Conservation (phyloP, 768 basidiomycete genomes). For the Collybia mongolica region DNA sequence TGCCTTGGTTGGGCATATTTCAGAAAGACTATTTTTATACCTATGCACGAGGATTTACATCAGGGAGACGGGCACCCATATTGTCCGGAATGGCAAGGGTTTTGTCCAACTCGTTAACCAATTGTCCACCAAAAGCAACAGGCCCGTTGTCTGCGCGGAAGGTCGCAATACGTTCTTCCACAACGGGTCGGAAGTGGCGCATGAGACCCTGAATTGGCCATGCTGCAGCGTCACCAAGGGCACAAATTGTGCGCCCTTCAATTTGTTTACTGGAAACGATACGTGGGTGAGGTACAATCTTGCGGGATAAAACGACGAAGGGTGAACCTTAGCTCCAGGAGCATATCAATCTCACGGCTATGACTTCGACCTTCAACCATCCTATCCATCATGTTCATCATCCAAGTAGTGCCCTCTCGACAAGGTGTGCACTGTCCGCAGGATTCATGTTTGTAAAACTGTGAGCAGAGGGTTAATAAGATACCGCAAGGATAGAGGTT, state of each 20-base stretch:
- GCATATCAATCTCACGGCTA: slow-evolving; percentile 95
- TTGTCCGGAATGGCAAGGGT: slow-evolving; percentile 74
- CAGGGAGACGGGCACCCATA: slow-evolving; percentile 53
- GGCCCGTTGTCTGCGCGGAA: slow-evolving; percentile 76
- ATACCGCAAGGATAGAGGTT: not conserved
- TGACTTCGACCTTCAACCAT: slow-evolving; percentile 92
- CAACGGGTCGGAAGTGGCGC: slow-evolving; percentile 95
- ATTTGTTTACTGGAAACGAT: slow-evolving; percentile 76
- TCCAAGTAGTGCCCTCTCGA: slow-evolving; percentile 95
- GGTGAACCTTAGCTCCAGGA: slow-evolving; percentile 87
- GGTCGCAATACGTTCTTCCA: slow-evolving; percentile 81
- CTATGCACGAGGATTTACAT: slow-evolving; percentile 15
- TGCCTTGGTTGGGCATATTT: too few species aligned
- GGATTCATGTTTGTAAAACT: slow-evolving; percentile 99
- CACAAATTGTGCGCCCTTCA: slow-evolving; percentile 96
- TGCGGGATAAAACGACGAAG: not conserved
- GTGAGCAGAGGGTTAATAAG: slow-evolving; percentile 1
- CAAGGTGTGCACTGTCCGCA: slow-evolving; percentile 98
- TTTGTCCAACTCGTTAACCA: slow-evolving; percentile 69
- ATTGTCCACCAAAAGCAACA: slow-evolving; percentile 85
- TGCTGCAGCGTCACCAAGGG: slow-evolving; percentile 94
- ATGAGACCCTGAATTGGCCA: slow-evolving; percentile 99
- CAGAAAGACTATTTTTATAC: too few species aligned
- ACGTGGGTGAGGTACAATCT: not conserved
- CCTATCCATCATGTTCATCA: slow-evolving; percentile 99